phyloP scores from a whole-genome alignment of 768 basidiomycete genomes.

The Tricholomella constricta region DNA sequence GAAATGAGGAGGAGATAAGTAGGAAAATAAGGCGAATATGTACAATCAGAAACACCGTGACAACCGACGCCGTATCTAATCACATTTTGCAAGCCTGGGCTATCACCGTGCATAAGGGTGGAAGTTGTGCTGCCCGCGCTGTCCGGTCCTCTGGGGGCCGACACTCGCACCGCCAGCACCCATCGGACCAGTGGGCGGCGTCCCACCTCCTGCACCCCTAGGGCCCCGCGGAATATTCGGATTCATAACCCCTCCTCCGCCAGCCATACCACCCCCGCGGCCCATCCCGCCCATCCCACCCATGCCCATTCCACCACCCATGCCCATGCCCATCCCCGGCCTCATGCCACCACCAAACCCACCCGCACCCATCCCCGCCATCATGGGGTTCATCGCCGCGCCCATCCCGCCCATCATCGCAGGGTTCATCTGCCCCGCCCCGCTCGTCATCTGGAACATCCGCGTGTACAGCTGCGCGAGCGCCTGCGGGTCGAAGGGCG shows the following conservation, averaged over 20 bases:
- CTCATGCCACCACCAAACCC: conserved; percentile 37
- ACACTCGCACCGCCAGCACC: conserved; percentile 57
- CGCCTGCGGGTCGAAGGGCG: conserved; percentile 89
- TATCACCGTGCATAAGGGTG: conserved; percentile 78
- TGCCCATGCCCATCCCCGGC: conserved; percentile 46
- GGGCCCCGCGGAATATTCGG: conserved; percentile 69
- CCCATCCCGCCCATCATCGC: conserved; percentile 59
- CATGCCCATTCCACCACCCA: conserved; percentile 37
- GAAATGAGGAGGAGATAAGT: conserved; percentile 12
- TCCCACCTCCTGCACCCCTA: conserved; percentile 56
- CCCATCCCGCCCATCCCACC: conserved; percentile 37
- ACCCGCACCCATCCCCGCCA: conserved; percentile 35
- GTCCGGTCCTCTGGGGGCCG: conserved; percentile 72
- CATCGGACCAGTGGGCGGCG: conserved; percentile 35
- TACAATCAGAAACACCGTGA: conserved; percentile 3
- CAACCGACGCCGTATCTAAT: not conserved
- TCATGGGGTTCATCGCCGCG: conserved; percentile 37
- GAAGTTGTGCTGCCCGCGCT: conserved; percentile 79
- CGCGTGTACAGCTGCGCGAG: conserved; percentile 92
- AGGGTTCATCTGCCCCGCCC: conserved; percentile 49
- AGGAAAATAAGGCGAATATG: conserved; percentile 15
- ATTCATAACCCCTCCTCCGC: conserved; percentile 45
- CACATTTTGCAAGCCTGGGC: not conserved
- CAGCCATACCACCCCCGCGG: conserved; percentile 41
- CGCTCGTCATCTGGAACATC: conserved; percentile 87